These are phyloP conservation scores for Blastocrithidia nonstop DNA, from an alignment of 208 protist genomes.

Conservation along the genomic window DNA sequence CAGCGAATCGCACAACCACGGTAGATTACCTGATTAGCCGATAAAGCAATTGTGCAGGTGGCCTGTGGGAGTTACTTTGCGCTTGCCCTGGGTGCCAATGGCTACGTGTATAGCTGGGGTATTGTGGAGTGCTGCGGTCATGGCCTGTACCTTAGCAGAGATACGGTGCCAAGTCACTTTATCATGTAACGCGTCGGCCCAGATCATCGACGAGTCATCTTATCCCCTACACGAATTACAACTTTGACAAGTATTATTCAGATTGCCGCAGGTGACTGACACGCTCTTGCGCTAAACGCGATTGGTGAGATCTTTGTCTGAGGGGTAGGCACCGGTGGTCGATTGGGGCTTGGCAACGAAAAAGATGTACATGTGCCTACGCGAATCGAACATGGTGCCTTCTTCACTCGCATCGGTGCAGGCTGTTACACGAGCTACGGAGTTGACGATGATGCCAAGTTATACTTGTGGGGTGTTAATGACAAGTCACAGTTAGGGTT, in stretches of 20 bases:
- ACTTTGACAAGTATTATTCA: constrained; percentile 37
- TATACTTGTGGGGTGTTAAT: constrained; percentile 73
- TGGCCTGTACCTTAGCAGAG: constrained; percentile 23
- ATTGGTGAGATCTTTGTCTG: constrained; percentile 61
- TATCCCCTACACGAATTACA: constrained; percentile 33
- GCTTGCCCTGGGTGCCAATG: constrained; percentile 38
- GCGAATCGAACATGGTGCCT: constrained; percentile 19
- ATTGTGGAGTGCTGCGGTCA: constrained; percentile 66
- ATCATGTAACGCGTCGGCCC: constrained; percentile 26
- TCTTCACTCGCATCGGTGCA: constrained; percentile 51
- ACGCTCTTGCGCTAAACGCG: constrained; percentile 56
- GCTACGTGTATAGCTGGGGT: constrained; percentile 73
- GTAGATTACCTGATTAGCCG: constrained; percentile 49
- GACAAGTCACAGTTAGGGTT: constrained; percentile 31
- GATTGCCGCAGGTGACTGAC: constrained; percentile 52
- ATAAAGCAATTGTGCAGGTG: constrained; percentile 70
- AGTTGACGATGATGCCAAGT: constrained; percentile 34
- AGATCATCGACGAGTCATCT: constrained; percentile 26
- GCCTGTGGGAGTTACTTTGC: constrained; percentile 70
- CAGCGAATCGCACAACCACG: constrained; percentile 31
- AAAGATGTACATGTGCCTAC: constrained; percentile 23
- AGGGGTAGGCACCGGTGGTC: constrained; percentile 43
- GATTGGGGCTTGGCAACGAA: constrained; percentile 33
- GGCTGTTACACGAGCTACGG: constrained; percentile 53
- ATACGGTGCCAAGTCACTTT: constrained; percentile 27